Conservation (phyloP, 208 protist genomes). For the Wallacemonas sp. region DNA sequence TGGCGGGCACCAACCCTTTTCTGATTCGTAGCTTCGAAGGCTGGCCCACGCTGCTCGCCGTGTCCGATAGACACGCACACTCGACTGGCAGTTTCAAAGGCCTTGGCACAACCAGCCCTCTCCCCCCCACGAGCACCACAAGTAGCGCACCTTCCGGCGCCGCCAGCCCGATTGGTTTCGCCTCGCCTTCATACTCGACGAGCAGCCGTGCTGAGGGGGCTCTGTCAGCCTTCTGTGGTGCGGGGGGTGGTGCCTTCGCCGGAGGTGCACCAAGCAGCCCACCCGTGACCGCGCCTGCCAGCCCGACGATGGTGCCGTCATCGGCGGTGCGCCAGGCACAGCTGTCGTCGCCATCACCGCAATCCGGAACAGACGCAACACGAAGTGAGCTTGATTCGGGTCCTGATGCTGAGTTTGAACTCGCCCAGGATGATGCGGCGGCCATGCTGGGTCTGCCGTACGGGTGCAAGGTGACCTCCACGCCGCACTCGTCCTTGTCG, state of each 20-base stretch:
- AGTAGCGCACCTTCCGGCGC: no score
- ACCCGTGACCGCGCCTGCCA: background rate
- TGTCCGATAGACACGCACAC: slow-evolving; percentile 48
- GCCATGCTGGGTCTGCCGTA: slow-evolving; percentile 2
- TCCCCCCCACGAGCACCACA: background rate
- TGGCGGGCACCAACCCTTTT: slow-evolving; percentile 82
- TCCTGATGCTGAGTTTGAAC: background rate
- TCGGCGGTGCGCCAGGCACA: background rate
- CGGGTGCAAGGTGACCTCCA: background rate
- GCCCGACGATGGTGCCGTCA: background rate
- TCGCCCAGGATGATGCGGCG: background rate
- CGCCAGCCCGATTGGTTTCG: no score
- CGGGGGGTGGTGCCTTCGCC: no score
- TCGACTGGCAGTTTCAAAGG: slow-evolving; percentile 26
- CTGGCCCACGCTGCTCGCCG: slow-evolving; percentile 66
- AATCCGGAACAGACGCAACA: no score
- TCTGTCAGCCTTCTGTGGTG: no score
- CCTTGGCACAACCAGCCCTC: slow-evolving; percentile 1
- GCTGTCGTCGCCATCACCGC: no score
- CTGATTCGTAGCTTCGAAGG: slow-evolving; percentile 77
- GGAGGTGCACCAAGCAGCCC: no score
- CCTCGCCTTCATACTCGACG: no score
- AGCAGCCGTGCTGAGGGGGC: no score
- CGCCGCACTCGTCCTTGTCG: background rate
- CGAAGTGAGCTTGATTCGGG: background rate